Percentiles rank a stretch among this genome's conserved stretches.
These are phyloP conservation scores for Phytophthora vignae DNA, from an alignment of 352 stramenopile species.

Conservation along the genomic window DNA sequence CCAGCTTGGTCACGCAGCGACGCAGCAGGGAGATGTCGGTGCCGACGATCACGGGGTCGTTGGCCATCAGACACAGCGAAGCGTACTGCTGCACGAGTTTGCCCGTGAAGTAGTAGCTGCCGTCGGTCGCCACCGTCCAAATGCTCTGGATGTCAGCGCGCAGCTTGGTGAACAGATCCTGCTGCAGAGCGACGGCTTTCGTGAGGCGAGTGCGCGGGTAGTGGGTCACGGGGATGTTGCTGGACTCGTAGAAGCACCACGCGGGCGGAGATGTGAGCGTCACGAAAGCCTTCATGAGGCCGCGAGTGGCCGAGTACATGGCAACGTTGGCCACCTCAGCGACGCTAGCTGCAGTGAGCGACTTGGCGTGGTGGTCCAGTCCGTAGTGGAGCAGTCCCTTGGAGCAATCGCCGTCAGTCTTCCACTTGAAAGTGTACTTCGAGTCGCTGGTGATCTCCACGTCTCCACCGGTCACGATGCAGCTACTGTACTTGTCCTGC, in stretches of 20 bases:
- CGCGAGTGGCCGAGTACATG: constrained; percentile 60
- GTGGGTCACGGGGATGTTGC: constrained; percentile 58
- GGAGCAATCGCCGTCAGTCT: constrained; percentile 60
- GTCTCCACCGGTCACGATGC: constrained; percentile 60
- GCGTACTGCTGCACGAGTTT: constrained; percentile 82
- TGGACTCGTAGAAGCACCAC: constrained; percentile 61
- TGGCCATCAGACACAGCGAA: constrained; percentile 77
- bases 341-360: constrained; percentile 53
- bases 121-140: constrained; percentile 58
- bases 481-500: constrained; percentile 73
- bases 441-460: constrained; percentile 53
- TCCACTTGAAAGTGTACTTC: constrained; percentile 69
- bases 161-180: constrained; percentile 57
- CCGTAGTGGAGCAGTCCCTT: constrained; percentile 72
- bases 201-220: constrained; percentile 60
- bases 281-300: constrained; percentile 60
- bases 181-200: constrained; percentile 41
- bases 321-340: constrained; percentile 41
- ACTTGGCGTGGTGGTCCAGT: constrained; percentile 64
- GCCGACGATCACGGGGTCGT: constrained; percentile 71
- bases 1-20: constrained; percentile 51
- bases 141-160: constrained; percentile 57
- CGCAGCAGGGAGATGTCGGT: constrained; percentile 59
- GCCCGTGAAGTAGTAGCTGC: constrained; percentile 83
- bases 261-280: constrained; percentile 47